These are phyloP conservation scores for Eragrostis nindensis DNA, from an alignment of 176 grass and related monocot species.

Conservation along the genomic window DNA sequence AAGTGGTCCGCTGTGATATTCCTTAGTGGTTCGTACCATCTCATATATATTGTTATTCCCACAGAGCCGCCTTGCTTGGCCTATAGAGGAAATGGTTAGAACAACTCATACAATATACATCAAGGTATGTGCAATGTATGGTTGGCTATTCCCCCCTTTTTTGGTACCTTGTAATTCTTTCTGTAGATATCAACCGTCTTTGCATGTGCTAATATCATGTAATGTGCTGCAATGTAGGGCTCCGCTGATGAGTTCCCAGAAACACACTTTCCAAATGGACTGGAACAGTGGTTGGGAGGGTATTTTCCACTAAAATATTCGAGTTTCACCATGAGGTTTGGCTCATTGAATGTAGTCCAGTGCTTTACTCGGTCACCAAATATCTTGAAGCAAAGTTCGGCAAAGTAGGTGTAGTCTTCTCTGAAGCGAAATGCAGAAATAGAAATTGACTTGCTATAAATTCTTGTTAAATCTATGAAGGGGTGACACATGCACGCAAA, in stretches of 20 bases:
- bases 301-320: conserved; percentile 31
- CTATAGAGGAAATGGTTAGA: conserved; percentile 18
- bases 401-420: conserved; percentile 59
- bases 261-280: conserved; percentile 56
- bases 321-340: conserved; percentile 43
- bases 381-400: conserved; percentile 67
- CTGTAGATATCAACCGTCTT: conserved; percentile 57
- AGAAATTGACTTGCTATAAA: neutral
- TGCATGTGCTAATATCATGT: conserved; percentile 76
- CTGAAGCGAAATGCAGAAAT: conserved; percentile 39
- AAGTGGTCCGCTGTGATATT: conserved; percentile 48
- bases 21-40: conserved; percentile 66
- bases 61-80: conserved; percentile 61
- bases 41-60: conserved; percentile 46
- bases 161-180: conserved; percentile 40
- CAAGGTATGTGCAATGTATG: neutral
- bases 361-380: conserved; percentile 76
- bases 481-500: neutral
- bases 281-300: conserved; percentile 60
- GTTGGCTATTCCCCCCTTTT: neutral
- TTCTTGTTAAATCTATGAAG: neutral
- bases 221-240: conserved; percentile 75
- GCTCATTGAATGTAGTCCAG: conserved; percentile 70
- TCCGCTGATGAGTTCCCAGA: conserved; percentile 68
- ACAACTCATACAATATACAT: neutral